Conservation (phyloP, 306 rosid genomes). For the Dryas drummondii region DNA sequence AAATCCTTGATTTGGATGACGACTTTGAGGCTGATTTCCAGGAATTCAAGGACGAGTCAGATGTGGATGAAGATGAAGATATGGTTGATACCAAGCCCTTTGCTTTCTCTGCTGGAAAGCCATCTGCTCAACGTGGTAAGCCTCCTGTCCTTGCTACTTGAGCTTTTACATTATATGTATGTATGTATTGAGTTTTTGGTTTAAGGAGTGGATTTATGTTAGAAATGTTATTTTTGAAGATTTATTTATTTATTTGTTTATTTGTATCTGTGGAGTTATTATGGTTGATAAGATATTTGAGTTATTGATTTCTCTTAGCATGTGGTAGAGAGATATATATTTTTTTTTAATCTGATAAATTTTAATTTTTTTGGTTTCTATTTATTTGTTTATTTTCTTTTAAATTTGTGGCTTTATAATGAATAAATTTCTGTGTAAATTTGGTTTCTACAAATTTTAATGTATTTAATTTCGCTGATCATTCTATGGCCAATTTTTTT, state of each 20-base stretch:
- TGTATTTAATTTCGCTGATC: background rate
- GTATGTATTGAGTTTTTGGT: background rate
- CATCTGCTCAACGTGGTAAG: constrained; percentile 50
- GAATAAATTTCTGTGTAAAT: background rate
- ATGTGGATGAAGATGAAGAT: constrained; percentile 59
- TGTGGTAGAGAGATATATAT: background rate
- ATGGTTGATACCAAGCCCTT: constrained; percentile 50
- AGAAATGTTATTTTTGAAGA: background rate
- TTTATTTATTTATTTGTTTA: background rate
- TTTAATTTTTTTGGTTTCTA: background rate
- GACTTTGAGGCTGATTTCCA: constrained; percentile 88
- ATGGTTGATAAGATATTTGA: background rate
- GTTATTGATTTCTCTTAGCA: background rate
- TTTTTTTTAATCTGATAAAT: background rate
- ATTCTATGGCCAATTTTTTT: background rate
- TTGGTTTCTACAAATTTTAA: background rate
- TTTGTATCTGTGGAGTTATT: background rate
- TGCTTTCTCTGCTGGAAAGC: constrained; percentile 35
- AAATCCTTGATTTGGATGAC: constrained; percentile 44
- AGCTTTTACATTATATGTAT: background rate
- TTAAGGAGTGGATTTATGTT: background rate
- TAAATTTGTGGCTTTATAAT: background rate
- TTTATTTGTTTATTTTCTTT: background rate
- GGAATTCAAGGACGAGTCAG: constrained; percentile 83
- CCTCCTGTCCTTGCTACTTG: background rate